phyloP scores from a whole-genome alignment of 192 early-diverging fungal species.

The Radiomyces spectabilis region DNA sequence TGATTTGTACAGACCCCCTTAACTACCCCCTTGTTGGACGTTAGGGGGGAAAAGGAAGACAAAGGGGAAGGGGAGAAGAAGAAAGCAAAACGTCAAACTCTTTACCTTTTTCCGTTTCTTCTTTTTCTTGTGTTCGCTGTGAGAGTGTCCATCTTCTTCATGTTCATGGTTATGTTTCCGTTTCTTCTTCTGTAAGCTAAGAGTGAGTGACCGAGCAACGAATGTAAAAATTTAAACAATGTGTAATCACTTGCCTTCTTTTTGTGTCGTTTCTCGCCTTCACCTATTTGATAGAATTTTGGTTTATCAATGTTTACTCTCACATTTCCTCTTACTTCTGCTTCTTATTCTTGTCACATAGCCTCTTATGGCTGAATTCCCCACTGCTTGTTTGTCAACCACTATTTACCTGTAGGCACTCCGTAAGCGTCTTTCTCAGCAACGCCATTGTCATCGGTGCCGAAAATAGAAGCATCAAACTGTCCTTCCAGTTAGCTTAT shows the following conservation, averaged over 20 bases:
- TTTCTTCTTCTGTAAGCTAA: slow-evolving; percentile 26
- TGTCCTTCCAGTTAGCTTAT: neutral
- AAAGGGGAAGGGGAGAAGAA: neutral
- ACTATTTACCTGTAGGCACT: neutral
- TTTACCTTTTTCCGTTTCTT: slow-evolving; percentile 34
- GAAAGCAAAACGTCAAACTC: slow-evolving; percentile 1
- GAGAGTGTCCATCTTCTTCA: slow-evolving; percentile 22
- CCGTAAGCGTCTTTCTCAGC: neutral
- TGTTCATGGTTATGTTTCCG: slow-evolving; percentile 28
- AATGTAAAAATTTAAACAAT: neutral
- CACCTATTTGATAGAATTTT: neutral
- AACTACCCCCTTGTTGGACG: too few relatives aligned
- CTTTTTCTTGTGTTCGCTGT: slow-evolving; percentile 29
- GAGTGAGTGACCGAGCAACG: neutral
- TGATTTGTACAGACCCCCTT: too few relatives aligned
- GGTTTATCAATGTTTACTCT: neutral
- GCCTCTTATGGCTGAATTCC: neutral
- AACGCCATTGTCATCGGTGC: slow-evolving; percentile 8
- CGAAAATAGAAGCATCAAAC: slow-evolving; percentile 27
- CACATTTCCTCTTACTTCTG: too few relatives aligned
- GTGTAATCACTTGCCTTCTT: slow-evolving; percentile 23
- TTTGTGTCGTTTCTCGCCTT: slow-evolving; percentile 24
- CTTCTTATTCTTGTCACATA: neutral
- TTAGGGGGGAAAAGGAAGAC: too few relatives aligned
- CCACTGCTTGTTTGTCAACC: neutral